Evolutionary conservation across 2,329 filamentous ascomycete genomes (phyloP).

Genomic region (Fusarium subglutinans): DNA sequence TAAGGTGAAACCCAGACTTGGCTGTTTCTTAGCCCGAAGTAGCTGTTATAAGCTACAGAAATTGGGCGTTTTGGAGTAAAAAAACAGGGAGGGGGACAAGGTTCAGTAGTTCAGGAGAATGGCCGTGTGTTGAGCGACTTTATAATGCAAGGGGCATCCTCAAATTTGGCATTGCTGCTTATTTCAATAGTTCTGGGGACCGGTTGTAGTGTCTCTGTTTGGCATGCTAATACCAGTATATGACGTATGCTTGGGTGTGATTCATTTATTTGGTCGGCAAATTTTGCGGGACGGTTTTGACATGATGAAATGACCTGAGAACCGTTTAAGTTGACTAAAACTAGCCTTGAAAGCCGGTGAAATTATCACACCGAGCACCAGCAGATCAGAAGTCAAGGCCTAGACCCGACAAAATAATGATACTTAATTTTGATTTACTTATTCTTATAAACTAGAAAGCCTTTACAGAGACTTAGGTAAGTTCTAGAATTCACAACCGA

Average conservation of each 20-base stretch:
- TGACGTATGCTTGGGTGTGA: neutral
- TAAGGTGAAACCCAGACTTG: neutral
- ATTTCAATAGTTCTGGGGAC: neutral
- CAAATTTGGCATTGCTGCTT: neutral
- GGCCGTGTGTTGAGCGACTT: neutral
- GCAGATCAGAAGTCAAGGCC: neutral
- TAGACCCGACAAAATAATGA: neutral
- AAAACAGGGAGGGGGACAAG: neutral
- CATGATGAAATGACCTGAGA: too few species aligned
- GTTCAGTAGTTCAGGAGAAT: neutral
- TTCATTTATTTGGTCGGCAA: too few species aligned
- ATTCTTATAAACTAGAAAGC: neutral
- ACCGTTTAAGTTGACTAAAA: neutral
- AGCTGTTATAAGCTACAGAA: neutral
- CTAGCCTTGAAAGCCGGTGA: neutral
- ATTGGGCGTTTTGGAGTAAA: too few species aligned
- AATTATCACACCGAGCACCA: neutral
- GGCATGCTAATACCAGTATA: neutral
- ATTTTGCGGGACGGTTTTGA: neutral
- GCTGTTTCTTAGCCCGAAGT: neutral
- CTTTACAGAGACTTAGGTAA: fast-evolving
- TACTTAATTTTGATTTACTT: neutral
- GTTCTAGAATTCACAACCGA: too few species aligned
- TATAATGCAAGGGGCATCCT: neutral
- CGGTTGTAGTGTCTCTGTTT: neutral